Evolutionary conservation across 495 filamentous ascomycete species (phyloP), one percentile per base, ranked within the genome.

Genomic region (Penicillium bialowiezense): DNA sequence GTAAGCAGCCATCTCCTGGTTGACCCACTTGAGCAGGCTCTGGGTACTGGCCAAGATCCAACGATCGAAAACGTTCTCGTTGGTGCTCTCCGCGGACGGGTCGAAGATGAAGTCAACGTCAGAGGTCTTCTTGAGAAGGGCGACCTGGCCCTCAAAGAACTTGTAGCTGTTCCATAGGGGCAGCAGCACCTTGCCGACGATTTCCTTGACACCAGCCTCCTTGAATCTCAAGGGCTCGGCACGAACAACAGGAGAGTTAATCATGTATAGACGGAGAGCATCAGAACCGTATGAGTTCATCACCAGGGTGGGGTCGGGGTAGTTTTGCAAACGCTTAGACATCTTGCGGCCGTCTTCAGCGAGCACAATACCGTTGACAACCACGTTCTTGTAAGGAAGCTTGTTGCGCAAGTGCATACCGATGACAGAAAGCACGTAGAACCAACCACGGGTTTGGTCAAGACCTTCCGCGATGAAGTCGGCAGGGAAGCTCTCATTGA

Each of bases 281-380:
- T 98, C 93, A 5, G 92, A 90, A 18, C 93, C 93, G 59, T 96
- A 96, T 47, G 85, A 84, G 38, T 86, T 67, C 78, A 98, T 96
- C 55, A 98, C 80, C 15, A 90, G 63, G 28, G 70, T 71, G 9
- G 95, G 93, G 60, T 97, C 95, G 7, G 95, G 95, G 64, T 97
- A 98, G 68, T 98, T 98, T 75, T 97, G 93, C 32, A 96, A 74
- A 33, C 95, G 82, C 75, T 98, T 98, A 1, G 91, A 97, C 93
- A 98, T 98, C 75, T 98, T 98, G 76, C 96, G 97, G 43, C 93
- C 93, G 59, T 97, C 91, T 66, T 96, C 91, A 6, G 86, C 93
- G 24, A 98, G 77, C 1, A 98, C 93, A 45, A 98, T 95, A 9
- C 93, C 93, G 60, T 96, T 97, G 36, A 97, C 95, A 10, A 97